These are phyloP conservation scores for Aspergillus fischeri DNA, from an alignment of 2,329 filamentous ascomycete species.

Conservation along the genomic window DNA sequence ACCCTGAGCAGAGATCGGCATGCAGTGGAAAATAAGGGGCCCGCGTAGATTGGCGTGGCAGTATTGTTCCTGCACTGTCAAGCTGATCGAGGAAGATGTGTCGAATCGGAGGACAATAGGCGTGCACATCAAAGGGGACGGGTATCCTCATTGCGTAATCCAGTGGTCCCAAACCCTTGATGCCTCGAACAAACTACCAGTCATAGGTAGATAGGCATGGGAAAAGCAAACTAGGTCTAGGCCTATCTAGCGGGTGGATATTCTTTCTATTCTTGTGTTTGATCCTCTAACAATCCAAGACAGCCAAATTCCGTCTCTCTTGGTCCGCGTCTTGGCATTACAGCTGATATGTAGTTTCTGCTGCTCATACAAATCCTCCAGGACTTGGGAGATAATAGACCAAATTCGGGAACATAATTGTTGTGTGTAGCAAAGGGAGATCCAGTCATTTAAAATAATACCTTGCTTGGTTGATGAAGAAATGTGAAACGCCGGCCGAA, in stretches of 20 bases:
- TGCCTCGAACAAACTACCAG: background rate
- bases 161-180: slow-evolving; percentile 14
- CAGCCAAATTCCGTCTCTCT: slow-evolving; percentile 2
- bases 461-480: background rate
- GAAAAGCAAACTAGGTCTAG: slow-evolving; percentile 7
- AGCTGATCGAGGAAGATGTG: background rate
- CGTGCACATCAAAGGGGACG: slow-evolving; percentile 6
- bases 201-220: slow-evolving; percentile 4
- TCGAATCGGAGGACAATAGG: slow-evolving; percentile 1
- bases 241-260: slow-evolving; percentile 1
- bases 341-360: background rate
- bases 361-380: background rate
- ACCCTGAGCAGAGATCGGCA: background rate
- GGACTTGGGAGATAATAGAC: too few relatives aligned
- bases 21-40: background rate
- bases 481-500: too few relatives aligned
- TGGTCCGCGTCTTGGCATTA: slow-evolving; percentile 12
- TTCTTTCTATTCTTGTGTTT: slow-evolving; percentile 18
- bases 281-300: slow-evolving; percentile 2
- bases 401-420: background rate
- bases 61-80: background rate
- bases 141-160: slow-evolving; percentile 20
- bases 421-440: background rate
- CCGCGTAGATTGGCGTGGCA: slow-evolving; percentile 2
- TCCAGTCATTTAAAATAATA: background rate